Percentiles rank a stretch among this genome's conserved stretches.
Conservation (phyloP, 192 early-diverging fungal genomes). For the Coemansia guatemalensis region DNA sequence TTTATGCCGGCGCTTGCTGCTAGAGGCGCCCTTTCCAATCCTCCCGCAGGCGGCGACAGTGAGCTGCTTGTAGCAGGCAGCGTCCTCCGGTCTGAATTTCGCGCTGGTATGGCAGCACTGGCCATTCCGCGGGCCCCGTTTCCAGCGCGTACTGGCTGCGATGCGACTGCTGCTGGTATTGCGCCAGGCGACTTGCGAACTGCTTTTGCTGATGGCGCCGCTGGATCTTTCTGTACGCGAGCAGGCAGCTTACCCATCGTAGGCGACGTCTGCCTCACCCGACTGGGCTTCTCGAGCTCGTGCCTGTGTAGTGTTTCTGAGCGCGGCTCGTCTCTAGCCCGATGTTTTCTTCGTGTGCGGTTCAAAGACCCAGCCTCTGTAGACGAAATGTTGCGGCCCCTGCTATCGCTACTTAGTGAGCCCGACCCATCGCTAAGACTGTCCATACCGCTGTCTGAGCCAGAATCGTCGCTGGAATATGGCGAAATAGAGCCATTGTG, state of each 20-base stretch:
- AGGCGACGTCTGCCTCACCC: background rate
- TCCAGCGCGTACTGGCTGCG: no score
- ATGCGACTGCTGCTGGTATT: no score
- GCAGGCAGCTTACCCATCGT: background rate
- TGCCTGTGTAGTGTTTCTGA: background rate
- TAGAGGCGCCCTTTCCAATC: background rate
- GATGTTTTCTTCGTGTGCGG: background rate
- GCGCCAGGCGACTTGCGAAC: background rate
- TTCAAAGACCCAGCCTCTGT: constrained; percentile 4
- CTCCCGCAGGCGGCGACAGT: constrained; percentile 4
- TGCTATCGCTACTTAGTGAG: constrained; percentile 7
- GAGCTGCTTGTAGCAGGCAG: constrained; percentile 3
- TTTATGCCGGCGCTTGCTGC: constrained; percentile 7
- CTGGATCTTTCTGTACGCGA: constrained; percentile 1
- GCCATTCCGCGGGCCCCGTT: no score
- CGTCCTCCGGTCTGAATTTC: background rate
- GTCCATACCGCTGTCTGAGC: constrained; percentile 10
- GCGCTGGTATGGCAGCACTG: background rate
- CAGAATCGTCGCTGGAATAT: constrained; percentile 11
- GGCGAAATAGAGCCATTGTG: constrained; percentile 2
- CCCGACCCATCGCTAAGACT: constrained; percentile 13
- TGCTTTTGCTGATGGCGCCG: background rate
- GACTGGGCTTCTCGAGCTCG: background rate
- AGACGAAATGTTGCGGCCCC: constrained; percentile 11
- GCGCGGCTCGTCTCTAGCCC: background rate